Evolutionary conservation across 1,284 basidiomycete genomes (phyloP), one percentile per base, ranked within the genome.

Genomic region (Wolfiporia cocos): DNA sequence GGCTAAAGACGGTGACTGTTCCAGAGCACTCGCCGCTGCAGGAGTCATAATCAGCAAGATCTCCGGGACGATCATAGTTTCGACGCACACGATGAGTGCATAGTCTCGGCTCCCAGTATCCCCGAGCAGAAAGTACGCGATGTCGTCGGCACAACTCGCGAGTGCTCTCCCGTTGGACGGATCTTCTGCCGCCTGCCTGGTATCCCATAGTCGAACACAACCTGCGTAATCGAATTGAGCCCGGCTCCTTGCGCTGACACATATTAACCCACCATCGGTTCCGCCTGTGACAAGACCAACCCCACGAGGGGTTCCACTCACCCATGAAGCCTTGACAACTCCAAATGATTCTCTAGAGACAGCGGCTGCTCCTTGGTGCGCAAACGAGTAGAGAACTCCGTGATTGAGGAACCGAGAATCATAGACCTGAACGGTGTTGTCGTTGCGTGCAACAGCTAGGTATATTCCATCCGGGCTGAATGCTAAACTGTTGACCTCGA

Each of bases 391-490:
- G 28, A 83, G 50, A 11, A 68, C 58, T 2, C 70, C 68, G 11
- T 64, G 61, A 14, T 59, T 53, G 15, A 81, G 52, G 54, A 69
- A 75, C 9, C 83, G 73, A 4, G 69, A 52, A 53, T 86, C 83
- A 49, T 85, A 86, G 1, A 86, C 54, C 44, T 83, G 76, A 0
- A 68, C 61, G 24, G 55, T 54, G 48, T 84, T 80, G 53, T 86
- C 81, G 31, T 58, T 75, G 32, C 81, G 68, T 4, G 68, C 78
- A 3, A 80, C 51, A 3, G 80, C 77, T 3, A 86, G 63, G 49
- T 76, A 74, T 3, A 75, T 58, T 4, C 73, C 73, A 48, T 85
- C 82, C 0, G 79, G 69, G 50, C 79, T 82, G 53, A 76, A 79
- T 1, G 63, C 50, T 12, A 73, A 67, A 36, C 56, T 55, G 37